phyloP scores from a whole-genome alignment of 345 rosid genomes.

The Garcia nutans region DNA sequence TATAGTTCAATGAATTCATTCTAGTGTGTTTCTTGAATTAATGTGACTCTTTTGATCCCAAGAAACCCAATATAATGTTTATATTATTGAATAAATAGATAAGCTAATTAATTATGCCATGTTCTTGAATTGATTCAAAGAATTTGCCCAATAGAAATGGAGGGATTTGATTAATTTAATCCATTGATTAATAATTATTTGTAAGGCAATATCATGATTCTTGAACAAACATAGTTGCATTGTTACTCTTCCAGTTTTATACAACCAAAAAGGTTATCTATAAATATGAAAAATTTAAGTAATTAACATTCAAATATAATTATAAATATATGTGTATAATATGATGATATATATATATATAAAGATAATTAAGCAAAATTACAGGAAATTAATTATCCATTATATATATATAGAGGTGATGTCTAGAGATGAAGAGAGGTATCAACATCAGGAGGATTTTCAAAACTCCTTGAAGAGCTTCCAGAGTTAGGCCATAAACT shows the following conservation, averaged over 20 bases:
- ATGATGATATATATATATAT: neutral
- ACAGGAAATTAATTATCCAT: neutral
- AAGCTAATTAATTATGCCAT: no score
- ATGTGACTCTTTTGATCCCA: neutral
- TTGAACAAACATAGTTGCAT: constrained; percentile 3
- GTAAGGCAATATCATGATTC: no score
- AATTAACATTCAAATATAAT: neutral
- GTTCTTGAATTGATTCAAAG: neutral
- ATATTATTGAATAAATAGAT: neutral
- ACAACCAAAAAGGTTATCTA: constrained; percentile 1
- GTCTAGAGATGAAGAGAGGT: constrained; percentile 72
- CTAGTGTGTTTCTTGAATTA: neutral
- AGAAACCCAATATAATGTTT: no score
- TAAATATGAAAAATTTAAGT: neutral
- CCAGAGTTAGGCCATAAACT: constrained; percentile 36
- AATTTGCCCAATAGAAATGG: neutral
- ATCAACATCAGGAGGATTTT: constrained; percentile 59
- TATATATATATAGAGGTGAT: neutral
- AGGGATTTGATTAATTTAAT: no score
- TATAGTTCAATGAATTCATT: no score
- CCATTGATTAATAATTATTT: no score
- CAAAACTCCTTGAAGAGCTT: constrained; percentile 32
- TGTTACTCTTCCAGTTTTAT: constrained; percentile 18
- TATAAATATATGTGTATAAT: neutral
- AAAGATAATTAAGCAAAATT: neutral